Conservation (phyloP, 2,329 filamentous ascomycete species). For the Epichloe amarillans region DNA sequence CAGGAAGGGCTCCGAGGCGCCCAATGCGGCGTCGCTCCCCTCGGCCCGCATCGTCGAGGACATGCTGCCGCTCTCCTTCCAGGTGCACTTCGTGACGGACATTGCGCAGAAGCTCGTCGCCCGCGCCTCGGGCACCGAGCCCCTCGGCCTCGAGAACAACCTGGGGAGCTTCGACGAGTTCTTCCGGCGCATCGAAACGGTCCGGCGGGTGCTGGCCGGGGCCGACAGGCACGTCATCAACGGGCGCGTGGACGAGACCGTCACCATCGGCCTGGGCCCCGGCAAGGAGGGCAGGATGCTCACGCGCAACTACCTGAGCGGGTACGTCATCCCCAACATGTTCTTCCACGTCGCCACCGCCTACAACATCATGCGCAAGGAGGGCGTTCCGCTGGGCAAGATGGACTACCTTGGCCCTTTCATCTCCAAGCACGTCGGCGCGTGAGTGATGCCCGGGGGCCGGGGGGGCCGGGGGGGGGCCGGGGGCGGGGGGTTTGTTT, state of each 20-base stretch:
- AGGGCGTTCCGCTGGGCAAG: slow-evolving; percentile 51
- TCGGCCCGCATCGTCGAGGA: slow-evolving; percentile 22
- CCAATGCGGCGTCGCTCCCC: slow-evolving; percentile 19
- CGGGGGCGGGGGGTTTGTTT: too few relatives aligned
- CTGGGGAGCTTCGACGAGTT: slow-evolving; percentile 21
- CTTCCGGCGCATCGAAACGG: slow-evolving; percentile 20
- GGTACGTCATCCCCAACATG: slow-evolving; percentile 43
- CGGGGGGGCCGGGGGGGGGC: too few relatives aligned
- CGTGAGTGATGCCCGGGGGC: too few relatives aligned
- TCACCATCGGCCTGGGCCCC: slow-evolving; percentile 20
- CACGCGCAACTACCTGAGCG: slow-evolving; percentile 28
- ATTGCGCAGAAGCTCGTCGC: slow-evolving; percentile 18
- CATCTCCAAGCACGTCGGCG: slow-evolving; percentile 9
- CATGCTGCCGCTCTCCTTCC: slow-evolving; percentile 31
- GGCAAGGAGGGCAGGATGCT: slow-evolving; percentile 14
- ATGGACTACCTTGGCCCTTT: slow-evolving; percentile 33
- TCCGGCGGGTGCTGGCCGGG: slow-evolving; percentile 17
- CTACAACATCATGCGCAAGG: slow-evolving; percentile 46
- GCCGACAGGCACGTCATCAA: slow-evolving; percentile 22
- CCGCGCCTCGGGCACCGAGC: slow-evolving; percentile 19
- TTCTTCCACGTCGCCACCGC: slow-evolving; percentile 49
- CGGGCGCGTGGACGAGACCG: slow-evolving; percentile 13
- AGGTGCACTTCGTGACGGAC: slow-evolving; percentile 22
- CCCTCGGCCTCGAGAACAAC: slow-evolving; percentile 15
- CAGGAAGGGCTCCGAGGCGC: slow-evolving; percentile 21